Evolutionary conservation across 164 flowering plant species (phyloP).

Genomic region (Hamamelis virginiana): DNA sequence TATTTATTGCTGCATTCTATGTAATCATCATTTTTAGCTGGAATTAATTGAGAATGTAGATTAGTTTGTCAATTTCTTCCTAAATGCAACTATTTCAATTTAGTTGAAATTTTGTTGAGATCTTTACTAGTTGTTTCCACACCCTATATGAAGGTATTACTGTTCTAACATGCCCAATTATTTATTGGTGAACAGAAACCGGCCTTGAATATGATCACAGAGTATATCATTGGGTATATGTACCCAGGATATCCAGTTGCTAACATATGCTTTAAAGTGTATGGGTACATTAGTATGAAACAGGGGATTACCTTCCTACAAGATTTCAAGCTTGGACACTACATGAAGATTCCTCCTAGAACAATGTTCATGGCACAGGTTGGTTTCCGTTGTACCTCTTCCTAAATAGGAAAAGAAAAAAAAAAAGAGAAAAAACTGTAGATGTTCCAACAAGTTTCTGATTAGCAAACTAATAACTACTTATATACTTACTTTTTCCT

Average conservation of each 20-base stretch:
- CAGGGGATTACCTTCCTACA: conserved; percentile 78
- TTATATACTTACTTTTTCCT: no score
- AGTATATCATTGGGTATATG: conserved; percentile 74
- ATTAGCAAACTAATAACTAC: not conserved
- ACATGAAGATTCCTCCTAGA: conserved; percentile 94
- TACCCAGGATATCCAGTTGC: conserved; percentile 86
- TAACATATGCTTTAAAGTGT: conserved; percentile 88
- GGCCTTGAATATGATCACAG: conserved; percentile 70
- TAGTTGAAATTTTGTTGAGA: no score
- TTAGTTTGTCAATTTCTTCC: no score
- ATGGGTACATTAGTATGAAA: conserved; percentile 77
- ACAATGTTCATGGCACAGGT: conserved; percentile 91
- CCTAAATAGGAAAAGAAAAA: not conserved
- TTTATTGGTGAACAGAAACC: conserved; percentile 41
- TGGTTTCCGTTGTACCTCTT: not conserved
- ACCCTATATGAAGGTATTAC: no score
- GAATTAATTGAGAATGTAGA: no score
- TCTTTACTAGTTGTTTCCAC: no score
- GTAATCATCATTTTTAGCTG: no score
- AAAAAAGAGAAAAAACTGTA: not conserved
- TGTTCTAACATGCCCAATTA: not conserved
- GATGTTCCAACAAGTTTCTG: not conserved
- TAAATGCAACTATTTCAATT: no score
- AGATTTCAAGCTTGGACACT: conserved; percentile 92
- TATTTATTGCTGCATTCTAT: no score